A percentile compares a stretch with the other conserved stretches of the same genome.
These are phyloP conservation scores for Paraleonurus japonicus DNA, from an alignment of 257 asterid genomes.

Conservation along the genomic window DNA sequence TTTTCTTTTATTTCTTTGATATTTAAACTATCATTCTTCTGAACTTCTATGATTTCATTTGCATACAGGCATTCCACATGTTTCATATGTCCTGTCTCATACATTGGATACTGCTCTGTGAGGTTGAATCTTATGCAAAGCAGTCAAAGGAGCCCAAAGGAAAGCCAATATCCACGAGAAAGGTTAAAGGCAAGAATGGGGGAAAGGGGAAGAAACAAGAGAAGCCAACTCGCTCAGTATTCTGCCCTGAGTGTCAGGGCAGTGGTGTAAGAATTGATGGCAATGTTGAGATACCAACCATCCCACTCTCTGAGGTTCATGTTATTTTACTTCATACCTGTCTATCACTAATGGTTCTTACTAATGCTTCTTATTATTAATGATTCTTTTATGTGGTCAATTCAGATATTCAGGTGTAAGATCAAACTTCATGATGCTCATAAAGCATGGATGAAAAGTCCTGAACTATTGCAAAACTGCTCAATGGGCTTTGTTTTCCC, in stretches of 20 bases:
- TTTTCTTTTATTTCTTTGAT: slow-evolving; percentile 6
- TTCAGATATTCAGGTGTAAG: slow-evolving; percentile 69
- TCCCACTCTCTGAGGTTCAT: slow-evolving; percentile 72
- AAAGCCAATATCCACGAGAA: slow-evolving; percentile 53
- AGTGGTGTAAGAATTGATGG: slow-evolving; percentile 56
- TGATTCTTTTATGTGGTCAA: neutral
- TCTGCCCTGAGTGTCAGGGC: slow-evolving; percentile 95
- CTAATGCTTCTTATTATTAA: neutral
- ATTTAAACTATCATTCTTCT: slow-evolving; percentile 2
- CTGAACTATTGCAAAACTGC: slow-evolving; percentile 71
- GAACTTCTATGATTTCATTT: neutral
- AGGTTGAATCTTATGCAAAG: slow-evolving; percentile 53
- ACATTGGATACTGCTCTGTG: slow-evolving; percentile 83
- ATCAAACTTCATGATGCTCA: slow-evolving; percentile 74
- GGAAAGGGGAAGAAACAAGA: slow-evolving; percentile 36
- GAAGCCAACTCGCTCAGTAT: slow-evolving; percentile 43
- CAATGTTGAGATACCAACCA: slow-evolving; percentile 76
- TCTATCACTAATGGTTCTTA: neutral
- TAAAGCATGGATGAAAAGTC: slow-evolving; percentile 83
- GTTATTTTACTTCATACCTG: slow-evolving; percentile 6
- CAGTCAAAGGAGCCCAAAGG: slow-evolving; percentile 40
- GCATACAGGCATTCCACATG: slow-evolving; percentile 81
- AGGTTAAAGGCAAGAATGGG: slow-evolving; percentile 47
- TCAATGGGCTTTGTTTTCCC: slow-evolving; percentile 75
- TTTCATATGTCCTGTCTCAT: slow-evolving; percentile 85